A percentile compares a stretch with the other conserved stretches of the same genome.
phyloP scores from a whole-genome alignment of 352 stramenopile species.

The Globisporangium rhizosaccharum region DNA sequence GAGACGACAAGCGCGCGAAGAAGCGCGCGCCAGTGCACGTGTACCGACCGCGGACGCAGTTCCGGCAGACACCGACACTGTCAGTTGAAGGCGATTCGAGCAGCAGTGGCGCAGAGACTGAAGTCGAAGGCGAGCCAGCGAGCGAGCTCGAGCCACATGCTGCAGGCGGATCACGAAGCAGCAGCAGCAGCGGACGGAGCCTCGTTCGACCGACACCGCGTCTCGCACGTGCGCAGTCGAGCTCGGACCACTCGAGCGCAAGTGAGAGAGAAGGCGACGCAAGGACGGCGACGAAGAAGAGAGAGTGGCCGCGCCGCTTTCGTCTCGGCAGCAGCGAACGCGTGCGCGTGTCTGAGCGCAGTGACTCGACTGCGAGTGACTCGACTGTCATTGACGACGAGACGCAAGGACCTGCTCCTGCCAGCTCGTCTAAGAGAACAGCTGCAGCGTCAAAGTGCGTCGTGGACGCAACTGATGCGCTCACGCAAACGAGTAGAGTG shows the following conservation, averaged over 20 bases:
- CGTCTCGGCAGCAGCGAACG: conserved; percentile 3
- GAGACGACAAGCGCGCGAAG: conserved; percentile 9
- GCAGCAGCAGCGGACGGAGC: background rate
- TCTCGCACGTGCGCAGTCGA: conserved; percentile 2
- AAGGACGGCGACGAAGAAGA: background rate
- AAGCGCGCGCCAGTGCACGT: conserved; percentile 20
- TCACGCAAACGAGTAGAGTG: background rate
- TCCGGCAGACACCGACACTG: conserved; percentile 25
- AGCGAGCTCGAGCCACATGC: conserved; percentile 8
- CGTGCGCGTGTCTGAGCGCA: conserved; percentile 1
- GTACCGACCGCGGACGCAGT: conserved; percentile 34
- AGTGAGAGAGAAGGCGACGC: conserved; percentile 5
- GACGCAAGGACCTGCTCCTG: background rate
- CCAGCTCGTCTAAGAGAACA: background rate
- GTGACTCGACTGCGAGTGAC: conserved; percentile 8
- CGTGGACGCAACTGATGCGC: background rate
- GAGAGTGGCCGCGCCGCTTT: conserved; percentile 20
- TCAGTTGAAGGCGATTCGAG: conserved; percentile 19
- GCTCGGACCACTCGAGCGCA: conserved; percentile 16
- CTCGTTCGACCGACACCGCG: conserved; percentile 5
- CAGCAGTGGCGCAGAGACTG: conserved; percentile 54
- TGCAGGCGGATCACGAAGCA: background rate
- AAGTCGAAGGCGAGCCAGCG: conserved; percentile 54
- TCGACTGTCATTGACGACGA: conserved; percentile 1
- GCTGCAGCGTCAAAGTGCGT: too few relatives aligned